Evolutionary conservation across 768 basidiomycete species (phyloP), one percentile per base, ranked within the genome.

Genomic region (Mrakia hoshinonis): DNA sequence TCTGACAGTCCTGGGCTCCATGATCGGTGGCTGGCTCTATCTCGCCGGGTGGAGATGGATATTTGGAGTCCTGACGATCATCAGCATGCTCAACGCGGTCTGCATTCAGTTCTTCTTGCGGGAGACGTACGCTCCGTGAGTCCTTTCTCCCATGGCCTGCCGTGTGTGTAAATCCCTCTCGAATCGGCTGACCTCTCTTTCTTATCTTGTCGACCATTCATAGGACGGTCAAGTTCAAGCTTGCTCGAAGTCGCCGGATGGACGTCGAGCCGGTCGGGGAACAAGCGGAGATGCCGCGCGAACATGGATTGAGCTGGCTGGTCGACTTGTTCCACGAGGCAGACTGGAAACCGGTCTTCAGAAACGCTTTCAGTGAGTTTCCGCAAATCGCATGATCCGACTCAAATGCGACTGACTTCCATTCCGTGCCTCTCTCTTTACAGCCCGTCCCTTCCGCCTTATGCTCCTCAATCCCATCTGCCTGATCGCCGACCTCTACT

Each of bases 331-430:
- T 48, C 22, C 34, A n/a, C 6, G 49, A 73, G 58, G 31, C 46
- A 9, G 62, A 73, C 18, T 67, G 49, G 47, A 43, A 48, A 12
- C 18, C 58, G 1, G 72, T 73, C 9, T 73, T 68, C 34, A 26
- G 39, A 47, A 68, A 62, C 26, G 72, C 72, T 1, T 54, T 73
- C 39, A 68, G 70, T 72, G 31, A 11, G 70, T 71, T 43, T 47
- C n/a, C 26, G 5, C n/a, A 29, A 6, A 7, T 51, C 5, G 4
- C 18, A 3, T 58, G 9, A 10, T 55, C n/a, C 10, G 9, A 13
- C 36, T 18, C 5, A 26, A 6, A 34, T 9, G 2, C 10, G 43
- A 67, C 24, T 18, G 29, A 34, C n/a, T n/a, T n/a, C n/a, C n/a
- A n/a, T n/a, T n/a, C n/a, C n/a, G n/a, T n/a, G n/a, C n/a, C n/a